phyloP scores from a whole-genome alignment of 768 basidiomycete species.

The Trichaptum fuscoviolaceum region DNA sequence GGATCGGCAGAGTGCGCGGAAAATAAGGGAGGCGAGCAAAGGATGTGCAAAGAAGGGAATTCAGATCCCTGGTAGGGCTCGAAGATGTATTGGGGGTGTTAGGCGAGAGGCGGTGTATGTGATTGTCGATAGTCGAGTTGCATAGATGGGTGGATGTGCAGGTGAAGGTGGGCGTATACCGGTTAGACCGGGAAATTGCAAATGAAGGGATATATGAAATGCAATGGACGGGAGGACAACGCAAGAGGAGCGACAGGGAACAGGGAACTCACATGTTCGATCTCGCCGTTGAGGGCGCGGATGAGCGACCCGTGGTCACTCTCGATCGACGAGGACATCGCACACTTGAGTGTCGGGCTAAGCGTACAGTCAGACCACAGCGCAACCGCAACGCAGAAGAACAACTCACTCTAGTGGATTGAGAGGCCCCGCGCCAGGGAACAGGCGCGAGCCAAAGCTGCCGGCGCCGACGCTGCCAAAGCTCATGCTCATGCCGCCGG shows the following conservation, averaged over 20 bases:
- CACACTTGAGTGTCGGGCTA: slow-evolving; percentile 31
- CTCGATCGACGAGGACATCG: slow-evolving; percentile 50
- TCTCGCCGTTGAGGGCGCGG: slow-evolving; percentile 63
- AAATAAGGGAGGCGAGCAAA: too few relatives aligned
- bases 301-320: slow-evolving; percentile 54
- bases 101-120: too few relatives aligned
- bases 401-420: slow-evolving; percentile 60
- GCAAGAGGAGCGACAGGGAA: background rate
- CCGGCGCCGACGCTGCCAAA: slow-evolving; percentile 63
- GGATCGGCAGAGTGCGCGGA: too few relatives aligned
- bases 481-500: slow-evolving; percentile 25
- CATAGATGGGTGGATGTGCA: too few relatives aligned
- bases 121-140: too few relatives aligned
- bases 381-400: background rate
- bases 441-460: slow-evolving; percentile 60
- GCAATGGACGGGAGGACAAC: too few relatives aligned
- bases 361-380: slow-evolving; percentile 33
- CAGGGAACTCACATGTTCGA: slow-evolving; percentile 54
- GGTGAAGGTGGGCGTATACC: too few relatives aligned
- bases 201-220: too few relatives aligned
- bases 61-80: background rate
- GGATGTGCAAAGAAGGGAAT: too few relatives aligned
- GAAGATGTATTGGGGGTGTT: background rate
- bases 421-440: slow-evolving; percentile 57
- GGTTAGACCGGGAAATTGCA: too few relatives aligned